phyloP scores from a whole-genome alignment of 169 alveolate genomes.

The Eimeria mitis region DNA sequence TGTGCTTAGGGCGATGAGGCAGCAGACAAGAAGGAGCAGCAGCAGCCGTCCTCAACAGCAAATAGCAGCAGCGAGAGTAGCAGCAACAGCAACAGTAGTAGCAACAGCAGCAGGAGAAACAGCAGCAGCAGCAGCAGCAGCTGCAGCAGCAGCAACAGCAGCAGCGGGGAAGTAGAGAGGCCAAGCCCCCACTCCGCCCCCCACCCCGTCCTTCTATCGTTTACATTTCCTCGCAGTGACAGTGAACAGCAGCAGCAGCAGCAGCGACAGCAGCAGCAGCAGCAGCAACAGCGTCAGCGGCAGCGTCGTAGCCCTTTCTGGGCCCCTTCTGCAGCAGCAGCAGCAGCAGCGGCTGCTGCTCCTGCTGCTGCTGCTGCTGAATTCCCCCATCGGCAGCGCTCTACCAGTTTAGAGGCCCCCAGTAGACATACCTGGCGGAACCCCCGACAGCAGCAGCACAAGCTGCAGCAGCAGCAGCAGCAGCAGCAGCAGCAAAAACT shows the following conservation, averaged over 20 bases:
- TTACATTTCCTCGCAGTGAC: neutral
- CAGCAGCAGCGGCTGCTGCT: constrained; percentile 11
- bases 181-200: neutral
- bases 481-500: constrained; percentile 21
- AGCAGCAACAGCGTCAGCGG: constrained; percentile 18
- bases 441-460: constrained; percentile 23
- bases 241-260: constrained; percentile 9
- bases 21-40: neutral
- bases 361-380: constrained; percentile 31
- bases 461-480: constrained; percentile 12
- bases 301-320: neutral
- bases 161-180: neutral
- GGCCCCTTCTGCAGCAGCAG: neutral
- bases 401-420: constrained; percentile 10
- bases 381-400: neutral
- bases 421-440: neutral
- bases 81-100: neutral
- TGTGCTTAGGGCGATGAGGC: no score
- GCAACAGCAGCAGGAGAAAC: neutral
- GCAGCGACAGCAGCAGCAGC: neutral
- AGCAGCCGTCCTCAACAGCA: neutral
- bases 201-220: neutral
- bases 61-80: neutral
- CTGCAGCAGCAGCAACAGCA: constrained; percentile 33
- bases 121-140: constrained; percentile 17